Evolutionary conservation across 192 early-diverging fungal species (phyloP), one percentile per base, ranked within the genome.

Genomic region (Geosiphon pyriformis): DNA sequence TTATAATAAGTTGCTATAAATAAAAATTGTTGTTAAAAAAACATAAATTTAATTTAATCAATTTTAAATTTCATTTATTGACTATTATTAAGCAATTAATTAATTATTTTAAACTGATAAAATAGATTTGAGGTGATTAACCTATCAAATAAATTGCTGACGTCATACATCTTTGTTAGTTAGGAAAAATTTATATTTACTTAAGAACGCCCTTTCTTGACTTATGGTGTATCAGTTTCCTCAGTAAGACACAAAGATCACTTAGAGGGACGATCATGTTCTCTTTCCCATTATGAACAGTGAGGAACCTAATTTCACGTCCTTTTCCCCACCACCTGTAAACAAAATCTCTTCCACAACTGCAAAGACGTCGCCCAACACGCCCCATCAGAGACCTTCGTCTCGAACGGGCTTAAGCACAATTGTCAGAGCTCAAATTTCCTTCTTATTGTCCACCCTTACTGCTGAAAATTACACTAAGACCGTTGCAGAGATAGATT

Each of bases 381-480:
- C 77, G 70, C 69, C 67, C 50, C 72, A 74, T 65, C 72, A 73
- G 60, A 80, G 72, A 65, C 73, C 71, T 31, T 72, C 59, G 57
- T 67, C 77, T 46, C 73, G 78, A 46, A 75, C 76, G 47, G 76
- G 75, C 65, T 75, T 84, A 69, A 68, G 69, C 66, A 80, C 74
- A 32, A 82, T 84, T 52, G 80, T 82, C 51, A 84, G 80, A 69
- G 82, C 82, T 66, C 82, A 84, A 74, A 77, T 82, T 50, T 72
- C 69, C 50, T 70, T 84, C 37, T 69, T 82, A 48, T 67, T 84
- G 56, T 78, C 78, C 23, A 82, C 69, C 34, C 71, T 84, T 46
- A 77, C 74, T 54, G 75, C 73, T 68, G 81, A 82, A 27, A 82
- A 79, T 55, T 82, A 80, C 71, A 54, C 71, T n/a, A 37, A 68